phyloP scores from a whole-genome alignment of 2,329 filamentous ascomycete species.

The Ceratocystis variospora region DNA sequence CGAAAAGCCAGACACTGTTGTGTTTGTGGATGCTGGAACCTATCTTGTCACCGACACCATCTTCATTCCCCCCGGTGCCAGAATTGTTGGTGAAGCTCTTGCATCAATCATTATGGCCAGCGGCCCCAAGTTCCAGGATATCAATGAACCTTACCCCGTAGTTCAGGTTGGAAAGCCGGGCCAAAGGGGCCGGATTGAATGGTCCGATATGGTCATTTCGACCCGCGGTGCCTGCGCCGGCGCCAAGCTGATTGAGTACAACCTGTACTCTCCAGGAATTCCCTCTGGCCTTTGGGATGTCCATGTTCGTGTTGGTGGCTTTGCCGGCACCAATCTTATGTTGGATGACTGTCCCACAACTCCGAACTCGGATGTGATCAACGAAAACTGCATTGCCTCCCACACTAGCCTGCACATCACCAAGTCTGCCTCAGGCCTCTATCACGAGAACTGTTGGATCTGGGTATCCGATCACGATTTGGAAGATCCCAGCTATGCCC shows the following conservation, averaged over 20 bases:
- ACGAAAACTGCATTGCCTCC: conserved; percentile 29
- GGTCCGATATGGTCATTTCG: conserved; percentile 57
- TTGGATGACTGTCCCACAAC: conserved; percentile 51
- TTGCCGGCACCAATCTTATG: conserved; percentile 54
- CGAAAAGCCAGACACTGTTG: conserved; percentile 39
- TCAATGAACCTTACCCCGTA: conserved; percentile 47
- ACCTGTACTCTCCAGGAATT: conserved; percentile 38
- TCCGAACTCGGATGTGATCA: conserved; percentile 23
- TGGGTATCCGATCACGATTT: conserved; percentile 42
- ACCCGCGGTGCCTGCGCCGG: conserved; percentile 54
- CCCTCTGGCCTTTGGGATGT: conserved; percentile 58
- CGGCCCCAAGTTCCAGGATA: conserved; percentile 42
- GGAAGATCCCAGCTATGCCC: conserved; percentile 35
- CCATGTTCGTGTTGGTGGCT: conserved; percentile 62
- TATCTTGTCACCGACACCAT: conserved; percentile 47
- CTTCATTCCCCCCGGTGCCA: conserved; percentile 34
- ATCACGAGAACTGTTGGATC: conserved; percentile 34
- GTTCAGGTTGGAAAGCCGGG: conserved; percentile 52
- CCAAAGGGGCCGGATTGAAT: conserved; percentile 52
- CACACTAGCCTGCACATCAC: conserved; percentile 34
- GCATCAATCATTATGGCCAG: conserved; percentile 41
- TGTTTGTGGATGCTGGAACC: conserved; percentile 47
- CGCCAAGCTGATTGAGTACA: conserved; percentile 60
- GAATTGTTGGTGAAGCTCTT: conserved; percentile 47
- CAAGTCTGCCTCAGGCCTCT: conserved; percentile 27